Evolutionary conservation across 192 early-diverging fungal species (phyloP).

Genomic region (Backusella liffmaniae): DNA sequence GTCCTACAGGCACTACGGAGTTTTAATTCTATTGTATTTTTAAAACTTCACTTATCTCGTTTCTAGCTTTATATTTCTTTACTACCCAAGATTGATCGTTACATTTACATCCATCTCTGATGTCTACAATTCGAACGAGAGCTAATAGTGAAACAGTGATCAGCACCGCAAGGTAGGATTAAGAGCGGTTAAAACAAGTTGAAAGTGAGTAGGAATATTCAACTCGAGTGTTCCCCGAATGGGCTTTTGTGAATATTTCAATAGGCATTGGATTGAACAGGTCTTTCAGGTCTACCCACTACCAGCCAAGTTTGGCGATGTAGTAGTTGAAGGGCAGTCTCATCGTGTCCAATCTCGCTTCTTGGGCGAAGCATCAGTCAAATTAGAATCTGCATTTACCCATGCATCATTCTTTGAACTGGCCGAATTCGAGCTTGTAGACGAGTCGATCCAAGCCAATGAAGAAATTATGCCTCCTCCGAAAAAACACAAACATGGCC

Average conservation of each 20-base stretch:
- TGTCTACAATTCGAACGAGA: slow-evolving; percentile 9
- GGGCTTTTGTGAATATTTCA: not conserved
- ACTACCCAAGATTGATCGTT: not conserved
- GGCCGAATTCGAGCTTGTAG: not conserved
- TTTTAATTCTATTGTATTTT: not conserved
- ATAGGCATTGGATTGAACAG: slow-evolving; percentile 9
- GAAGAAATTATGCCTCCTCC: slow-evolving; percentile 6
- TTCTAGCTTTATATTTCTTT: not conserved
- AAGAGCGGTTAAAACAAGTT: not conserved
- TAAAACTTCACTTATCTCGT: not conserved
- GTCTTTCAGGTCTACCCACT: not conserved
- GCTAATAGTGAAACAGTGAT: slow-evolving; percentile 2
- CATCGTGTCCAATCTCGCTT: slow-evolving; percentile 18
- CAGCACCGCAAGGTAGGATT: not conserved
- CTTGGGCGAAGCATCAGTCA: slow-evolving; percentile 36
- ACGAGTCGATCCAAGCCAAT: slow-evolving; percentile 8
- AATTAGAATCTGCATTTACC: not conserved
- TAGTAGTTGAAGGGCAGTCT: not conserved
- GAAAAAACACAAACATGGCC: slow-evolving; percentile 17
- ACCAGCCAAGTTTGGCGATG: not conserved
- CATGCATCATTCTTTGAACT: slow-evolving; percentile 16
- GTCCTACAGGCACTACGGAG: not conserved
- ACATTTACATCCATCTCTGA: not conserved
- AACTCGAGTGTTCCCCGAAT: not conserved
- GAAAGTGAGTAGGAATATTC: not conserved